Conservation (phyloP, 441 rosid species). For the Dalechampia spathulata region DNA sequence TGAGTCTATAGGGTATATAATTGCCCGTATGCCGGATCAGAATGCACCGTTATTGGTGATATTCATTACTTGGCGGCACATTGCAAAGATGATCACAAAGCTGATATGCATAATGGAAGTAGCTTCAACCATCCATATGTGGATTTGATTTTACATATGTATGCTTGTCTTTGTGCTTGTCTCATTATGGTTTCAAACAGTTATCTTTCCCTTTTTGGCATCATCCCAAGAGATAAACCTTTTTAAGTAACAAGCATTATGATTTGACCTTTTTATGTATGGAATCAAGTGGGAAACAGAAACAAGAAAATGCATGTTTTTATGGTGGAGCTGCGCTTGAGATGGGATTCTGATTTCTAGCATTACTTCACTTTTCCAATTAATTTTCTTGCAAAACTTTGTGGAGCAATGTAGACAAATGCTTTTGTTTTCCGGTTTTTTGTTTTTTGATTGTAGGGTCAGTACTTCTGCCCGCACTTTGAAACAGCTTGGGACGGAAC, state of each 20-base stretch:
- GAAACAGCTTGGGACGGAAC: too few relatives aligned
- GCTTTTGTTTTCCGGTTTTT: too few relatives aligned
- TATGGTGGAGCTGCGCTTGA: too few relatives aligned
- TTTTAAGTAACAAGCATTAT: not conserved
- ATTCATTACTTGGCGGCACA: constrained; percentile 54
- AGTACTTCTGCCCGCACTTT: too few relatives aligned
- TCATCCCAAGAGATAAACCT: not conserved
- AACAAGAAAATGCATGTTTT: too few relatives aligned
- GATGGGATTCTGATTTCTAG: too few relatives aligned
- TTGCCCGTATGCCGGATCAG: constrained; percentile 71
- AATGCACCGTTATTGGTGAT: constrained; percentile 60
- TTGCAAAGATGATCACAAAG: constrained; percentile 62
- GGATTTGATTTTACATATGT: constrained; percentile 51
- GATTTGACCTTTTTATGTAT: too few relatives aligned
- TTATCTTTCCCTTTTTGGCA: not conserved
- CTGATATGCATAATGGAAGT: constrained; percentile 68
- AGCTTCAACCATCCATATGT: constrained; percentile 71
- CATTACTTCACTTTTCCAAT: too few relatives aligned
- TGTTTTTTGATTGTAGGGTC: too few relatives aligned
- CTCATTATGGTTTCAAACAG: not conserved
- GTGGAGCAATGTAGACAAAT: too few relatives aligned
- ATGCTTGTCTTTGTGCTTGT: not conserved
- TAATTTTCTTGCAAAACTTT: too few relatives aligned
- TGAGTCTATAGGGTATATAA: constrained; percentile 48
- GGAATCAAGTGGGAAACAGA: not conserved